Conservation (phyloP, 2,329 filamentous ascomycete species). For the Exophiala viscosa region DNA sequence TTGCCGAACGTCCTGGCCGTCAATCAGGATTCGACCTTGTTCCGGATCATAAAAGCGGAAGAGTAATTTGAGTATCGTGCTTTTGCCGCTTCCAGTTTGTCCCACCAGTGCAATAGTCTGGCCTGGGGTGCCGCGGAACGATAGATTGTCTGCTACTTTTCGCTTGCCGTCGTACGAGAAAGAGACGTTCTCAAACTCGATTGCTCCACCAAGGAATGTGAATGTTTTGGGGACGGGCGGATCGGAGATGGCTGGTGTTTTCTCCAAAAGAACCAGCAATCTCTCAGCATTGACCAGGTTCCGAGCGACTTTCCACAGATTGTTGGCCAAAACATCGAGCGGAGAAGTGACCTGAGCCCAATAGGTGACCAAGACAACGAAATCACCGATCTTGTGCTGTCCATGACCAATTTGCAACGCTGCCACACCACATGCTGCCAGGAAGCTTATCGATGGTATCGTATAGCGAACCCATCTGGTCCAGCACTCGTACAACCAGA, state of each 20-base stretch:
- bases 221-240: conserved; percentile 36
- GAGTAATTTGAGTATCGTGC: conserved; percentile 53
- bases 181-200: conserved; percentile 49
- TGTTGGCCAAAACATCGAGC: conserved; percentile 49
- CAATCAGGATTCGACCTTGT: conserved; percentile 48
- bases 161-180: conserved; percentile 54
- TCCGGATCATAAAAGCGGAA: conserved; percentile 54
- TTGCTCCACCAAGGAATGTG: conserved; percentile 40
- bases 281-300: conserved; percentile 63
- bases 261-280: conserved; percentile 46
- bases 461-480: conserved; percentile 7
- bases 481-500: conserved; percentile 7
- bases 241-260: conserved; percentile 45
- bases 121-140: conserved; percentile 46
- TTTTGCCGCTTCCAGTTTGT: conserved; percentile 58
- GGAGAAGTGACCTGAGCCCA: conserved; percentile 54
- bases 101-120: conserved; percentile 54
- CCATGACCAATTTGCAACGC: conserved; percentile 52
- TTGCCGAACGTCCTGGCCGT: conserved; percentile 55
- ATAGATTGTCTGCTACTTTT: conserved; percentile 46
- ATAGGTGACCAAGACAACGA: conserved; percentile 63
- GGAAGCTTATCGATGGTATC: conserved; percentile 34
- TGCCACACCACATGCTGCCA: conserved; percentile 51
- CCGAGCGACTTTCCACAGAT: conserved; percentile 46
- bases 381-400: conserved; percentile 53